A percentile compares a stretch with the other conserved stretches of the same genome.
These are phyloP conservation scores for Tephrocybe sp. DNA, from an alignment of 768 basidiomycete species.

Conservation along the genomic window DNA sequence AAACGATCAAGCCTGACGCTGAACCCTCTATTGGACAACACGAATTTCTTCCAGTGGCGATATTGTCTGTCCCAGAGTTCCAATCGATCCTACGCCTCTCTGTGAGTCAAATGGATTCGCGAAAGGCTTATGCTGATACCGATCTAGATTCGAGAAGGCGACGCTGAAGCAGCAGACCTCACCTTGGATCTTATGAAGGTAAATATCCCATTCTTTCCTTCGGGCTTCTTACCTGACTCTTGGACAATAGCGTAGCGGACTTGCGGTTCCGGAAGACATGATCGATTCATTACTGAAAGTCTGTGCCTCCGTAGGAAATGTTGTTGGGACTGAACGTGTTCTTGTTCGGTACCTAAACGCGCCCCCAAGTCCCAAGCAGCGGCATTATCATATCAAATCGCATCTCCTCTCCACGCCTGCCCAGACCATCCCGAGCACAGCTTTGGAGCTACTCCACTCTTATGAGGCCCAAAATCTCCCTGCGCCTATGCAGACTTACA, in stretches of 20 bases:
- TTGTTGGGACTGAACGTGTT: slow-evolving; percentile 43
- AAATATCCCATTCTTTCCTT: not conserved
- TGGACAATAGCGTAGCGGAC: slow-evolving; percentile 41
- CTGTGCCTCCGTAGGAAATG: slow-evolving; percentile 48
- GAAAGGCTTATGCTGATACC: slow-evolving; percentile 4
- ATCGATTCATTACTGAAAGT: slow-evolving; percentile 48
- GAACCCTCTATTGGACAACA: slow-evolving; percentile 10
- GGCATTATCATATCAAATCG: slow-evolving; percentile 72
- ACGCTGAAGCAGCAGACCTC: slow-evolving; percentile 47
- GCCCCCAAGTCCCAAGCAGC: slow-evolving; percentile 53
- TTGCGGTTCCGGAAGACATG: slow-evolving; percentile 39
- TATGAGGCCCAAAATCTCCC: slow-evolving; percentile 66
- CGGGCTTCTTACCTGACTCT: not conserved
- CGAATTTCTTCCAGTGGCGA: slow-evolving; percentile 37
- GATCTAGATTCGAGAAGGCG: slow-evolving; percentile 45
- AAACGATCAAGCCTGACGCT: slow-evolving; percentile 14
- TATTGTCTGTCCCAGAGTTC: slow-evolving; percentile 55
- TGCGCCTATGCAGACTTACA: slow-evolving; percentile 77
- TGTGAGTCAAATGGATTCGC: slow-evolving; percentile 33
- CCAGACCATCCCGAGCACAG: slow-evolving; percentile 54
- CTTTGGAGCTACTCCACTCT: slow-evolving; percentile 65
- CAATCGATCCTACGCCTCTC: slow-evolving; percentile 51
- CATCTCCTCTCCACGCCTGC: slow-evolving; percentile 52
- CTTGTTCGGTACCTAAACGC: slow-evolving; percentile 40
- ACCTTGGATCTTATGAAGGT: slow-evolving; percentile 60